Conservation (phyloP, 2,329 filamentous ascomycete genomes). For the Xylaria multiplex region DNA sequence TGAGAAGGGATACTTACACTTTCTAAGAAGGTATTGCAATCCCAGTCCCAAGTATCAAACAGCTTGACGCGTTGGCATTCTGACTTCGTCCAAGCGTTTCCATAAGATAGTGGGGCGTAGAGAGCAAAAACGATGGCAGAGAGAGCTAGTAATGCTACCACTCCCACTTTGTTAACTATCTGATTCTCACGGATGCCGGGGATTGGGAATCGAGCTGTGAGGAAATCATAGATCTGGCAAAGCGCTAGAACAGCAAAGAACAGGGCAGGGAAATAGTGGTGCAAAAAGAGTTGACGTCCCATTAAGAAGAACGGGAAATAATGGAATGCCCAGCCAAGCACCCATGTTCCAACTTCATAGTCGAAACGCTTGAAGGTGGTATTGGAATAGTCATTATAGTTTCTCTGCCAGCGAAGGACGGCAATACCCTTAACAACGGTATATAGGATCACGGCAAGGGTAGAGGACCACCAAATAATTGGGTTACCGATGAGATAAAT, state of each 20-base stretch:
- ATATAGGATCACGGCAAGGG: conserved; percentile 80
- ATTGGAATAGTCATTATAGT: conserved; percentile 84
- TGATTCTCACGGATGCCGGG: conserved; percentile 76
- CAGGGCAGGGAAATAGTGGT: conserved; percentile 97
- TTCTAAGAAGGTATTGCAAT: conserved; percentile 92
- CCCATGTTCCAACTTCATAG: conserved; percentile 90
- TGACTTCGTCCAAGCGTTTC: conserved; percentile 90
- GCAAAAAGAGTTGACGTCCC: conserved; percentile 96
- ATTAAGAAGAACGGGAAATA: conserved; percentile 99
- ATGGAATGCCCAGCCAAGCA: conserved; percentile 95
- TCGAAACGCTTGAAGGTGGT: conserved; percentile 94
- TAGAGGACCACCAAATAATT: conserved; percentile 92
- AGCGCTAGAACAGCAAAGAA: conserved; percentile 93
- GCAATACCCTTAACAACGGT: conserved; percentile 86
- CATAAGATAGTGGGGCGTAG: conserved; percentile 91
- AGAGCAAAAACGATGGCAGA: conserved; percentile 81
- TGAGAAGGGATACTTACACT: conserved; percentile 73
- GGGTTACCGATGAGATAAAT: conserved; percentile 97
- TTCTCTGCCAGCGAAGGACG: conserved; percentile 92
- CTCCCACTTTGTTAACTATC: conserved; percentile 77
- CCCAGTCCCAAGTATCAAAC: conserved; percentile 92
- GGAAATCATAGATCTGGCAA: conserved; percentile 89
- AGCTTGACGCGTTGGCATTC: conserved; percentile 90
- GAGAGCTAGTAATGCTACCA: conserved; percentile 77
- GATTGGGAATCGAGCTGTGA: conserved; percentile 75